Conservation (phyloP, 441 rosid species). For the Gossypium lobatum region DNA sequence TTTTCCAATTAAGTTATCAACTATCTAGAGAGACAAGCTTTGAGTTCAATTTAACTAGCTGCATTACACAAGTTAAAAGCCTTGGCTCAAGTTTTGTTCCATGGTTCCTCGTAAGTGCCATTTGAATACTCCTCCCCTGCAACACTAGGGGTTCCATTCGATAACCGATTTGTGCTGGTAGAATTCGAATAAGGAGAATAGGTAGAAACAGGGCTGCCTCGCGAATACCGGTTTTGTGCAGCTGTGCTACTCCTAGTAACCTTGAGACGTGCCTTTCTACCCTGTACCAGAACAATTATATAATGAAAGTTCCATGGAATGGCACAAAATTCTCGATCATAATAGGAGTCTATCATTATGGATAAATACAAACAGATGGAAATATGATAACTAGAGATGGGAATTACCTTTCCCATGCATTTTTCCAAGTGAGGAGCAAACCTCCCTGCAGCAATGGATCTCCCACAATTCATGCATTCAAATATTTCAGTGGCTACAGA, state of each 20-base stretch:
- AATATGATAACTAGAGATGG: background rate
- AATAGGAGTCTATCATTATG: background rate
- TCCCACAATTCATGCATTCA: constrained; percentile 89
- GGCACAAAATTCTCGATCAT: background rate
- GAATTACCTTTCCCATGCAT: constrained; percentile 96
- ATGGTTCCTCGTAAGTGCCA: constrained; percentile 46
- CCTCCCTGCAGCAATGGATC: constrained; percentile 79
- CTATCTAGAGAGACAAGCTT: background rate
- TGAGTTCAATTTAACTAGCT: background rate
- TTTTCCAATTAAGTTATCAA: background rate
- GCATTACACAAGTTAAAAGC: constrained; percentile 9
- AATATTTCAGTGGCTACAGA: constrained; percentile 73
- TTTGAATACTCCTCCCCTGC: constrained; percentile 55
- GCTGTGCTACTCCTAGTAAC: constrained; percentile 75
- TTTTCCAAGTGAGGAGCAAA: constrained; percentile 96
- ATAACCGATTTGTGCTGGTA: constrained; percentile 40
- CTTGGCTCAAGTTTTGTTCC: constrained; percentile 20
- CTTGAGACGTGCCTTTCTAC: constrained; percentile 84
- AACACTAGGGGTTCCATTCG: constrained; percentile 52
- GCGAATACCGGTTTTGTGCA: constrained; percentile 63
- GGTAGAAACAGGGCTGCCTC: constrained; percentile 55
- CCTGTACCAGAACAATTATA: constrained; percentile 31
- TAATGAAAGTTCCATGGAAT: background rate
- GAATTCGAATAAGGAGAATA: constrained; percentile 51
- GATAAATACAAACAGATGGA: background rate